Conservation (phyloP, 2,329 filamentous ascomycete genomes). For the Cryoendolithus antarcticus region DNA sequence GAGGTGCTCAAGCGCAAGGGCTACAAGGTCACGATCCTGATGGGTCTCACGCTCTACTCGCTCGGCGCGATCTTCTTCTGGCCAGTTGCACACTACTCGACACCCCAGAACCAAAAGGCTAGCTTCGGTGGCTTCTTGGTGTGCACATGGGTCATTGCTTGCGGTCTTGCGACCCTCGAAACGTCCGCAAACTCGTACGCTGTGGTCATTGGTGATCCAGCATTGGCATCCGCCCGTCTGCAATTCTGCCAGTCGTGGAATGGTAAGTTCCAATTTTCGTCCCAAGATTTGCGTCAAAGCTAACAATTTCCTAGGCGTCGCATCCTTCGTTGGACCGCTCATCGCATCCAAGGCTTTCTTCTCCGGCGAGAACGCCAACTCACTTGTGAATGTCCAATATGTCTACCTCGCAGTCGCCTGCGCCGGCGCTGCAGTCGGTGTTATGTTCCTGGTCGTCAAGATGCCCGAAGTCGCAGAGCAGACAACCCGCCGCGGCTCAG, state of each 20-base stretch:
- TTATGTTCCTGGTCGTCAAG: slow-evolving; percentile 26
- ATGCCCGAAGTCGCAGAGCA: slow-evolving; percentile 24
- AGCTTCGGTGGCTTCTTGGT: slow-evolving; percentile 27
- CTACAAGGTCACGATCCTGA: slow-evolving; percentile 34
- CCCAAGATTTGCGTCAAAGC: too few species aligned
- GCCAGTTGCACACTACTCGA: slow-evolving; percentile 25
- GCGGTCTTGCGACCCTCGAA: slow-evolving; percentile 28
- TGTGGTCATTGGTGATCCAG: slow-evolving; percentile 27
- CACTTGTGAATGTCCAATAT: slow-evolving; percentile 26
- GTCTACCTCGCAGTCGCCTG: slow-evolving; percentile 28
- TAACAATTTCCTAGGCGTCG: slow-evolving; percentile 10
- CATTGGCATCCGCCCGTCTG: slow-evolving; percentile 24
- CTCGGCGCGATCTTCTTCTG: slow-evolving; percentile 28
- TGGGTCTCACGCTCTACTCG: slow-evolving; percentile 26
- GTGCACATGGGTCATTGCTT: slow-evolving; percentile 28
- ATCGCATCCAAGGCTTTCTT: slow-evolving; percentile 29
- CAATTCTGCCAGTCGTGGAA: slow-evolving; percentile 30
- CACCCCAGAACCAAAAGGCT: slow-evolving; percentile 16
- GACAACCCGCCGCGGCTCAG: slow-evolving; percentile 15
- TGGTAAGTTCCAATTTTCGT: slow-evolving; percentile 1
- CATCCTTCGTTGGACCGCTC: slow-evolving; percentile 28
- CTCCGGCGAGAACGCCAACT: slow-evolving; percentile 20
- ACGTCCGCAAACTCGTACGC: slow-evolving; percentile 29
- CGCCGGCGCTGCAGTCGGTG: slow-evolving; percentile 22
- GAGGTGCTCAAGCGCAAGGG: slow-evolving; percentile 32